Evolutionary conservation across 1,139 yeast species (phyloP).

Genomic region (Kazachstania sp.): DNA sequence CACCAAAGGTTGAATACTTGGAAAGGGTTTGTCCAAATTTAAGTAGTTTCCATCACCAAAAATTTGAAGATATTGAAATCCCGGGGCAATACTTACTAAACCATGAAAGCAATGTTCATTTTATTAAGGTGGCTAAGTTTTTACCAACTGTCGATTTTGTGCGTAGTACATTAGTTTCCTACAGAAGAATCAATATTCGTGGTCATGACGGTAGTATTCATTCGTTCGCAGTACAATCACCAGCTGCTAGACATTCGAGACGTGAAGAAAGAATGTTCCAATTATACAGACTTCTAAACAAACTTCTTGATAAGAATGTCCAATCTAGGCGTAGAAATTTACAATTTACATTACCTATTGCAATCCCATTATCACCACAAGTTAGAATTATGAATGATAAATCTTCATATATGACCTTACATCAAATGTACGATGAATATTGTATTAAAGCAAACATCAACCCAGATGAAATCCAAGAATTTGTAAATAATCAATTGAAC

Average conservation of each 20-base stretch:
- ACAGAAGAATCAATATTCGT: slow-evolving; percentile 78
- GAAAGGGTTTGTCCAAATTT: slow-evolving; percentile 92
- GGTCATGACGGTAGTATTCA: slow-evolving; percentile 92
- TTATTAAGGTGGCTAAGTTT: slow-evolving; percentile 87
- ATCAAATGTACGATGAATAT: slow-evolving; percentile 79
- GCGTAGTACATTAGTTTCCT: slow-evolving; percentile 88
- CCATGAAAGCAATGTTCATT: slow-evolving; percentile 78
- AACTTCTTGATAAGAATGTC: slow-evolving; percentile 68
- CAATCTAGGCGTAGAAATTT: slow-evolving; percentile 83
- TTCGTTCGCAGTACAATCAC: slow-evolving; percentile 92
- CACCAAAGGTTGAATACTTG: slow-evolving; percentile 60
- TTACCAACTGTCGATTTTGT: slow-evolving; percentile 82
- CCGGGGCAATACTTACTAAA: slow-evolving; percentile 91
- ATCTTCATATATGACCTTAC: slow-evolving; percentile 68
- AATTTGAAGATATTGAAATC: slow-evolving; percentile 93
- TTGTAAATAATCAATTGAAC: slow-evolving; percentile 75
- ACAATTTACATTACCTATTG: slow-evolving; percentile 80
- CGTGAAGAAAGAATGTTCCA: slow-evolving; percentile 94
- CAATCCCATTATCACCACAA: slow-evolving; percentile 92
- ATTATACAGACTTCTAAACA: slow-evolving; percentile 78
- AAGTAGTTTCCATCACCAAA: slow-evolving; percentile 95
- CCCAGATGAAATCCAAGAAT: slow-evolving; percentile 85
- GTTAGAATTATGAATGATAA: slow-evolving; percentile 87
- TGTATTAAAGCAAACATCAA: slow-evolving; percentile 68
- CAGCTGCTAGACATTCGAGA: slow-evolving; percentile 95